Evolutionary conservation across 2,329 filamentous ascomycete genomes (phyloP), one percentile per base, ranked within the genome.

Genomic region (Mariannaea sp.): DNA sequence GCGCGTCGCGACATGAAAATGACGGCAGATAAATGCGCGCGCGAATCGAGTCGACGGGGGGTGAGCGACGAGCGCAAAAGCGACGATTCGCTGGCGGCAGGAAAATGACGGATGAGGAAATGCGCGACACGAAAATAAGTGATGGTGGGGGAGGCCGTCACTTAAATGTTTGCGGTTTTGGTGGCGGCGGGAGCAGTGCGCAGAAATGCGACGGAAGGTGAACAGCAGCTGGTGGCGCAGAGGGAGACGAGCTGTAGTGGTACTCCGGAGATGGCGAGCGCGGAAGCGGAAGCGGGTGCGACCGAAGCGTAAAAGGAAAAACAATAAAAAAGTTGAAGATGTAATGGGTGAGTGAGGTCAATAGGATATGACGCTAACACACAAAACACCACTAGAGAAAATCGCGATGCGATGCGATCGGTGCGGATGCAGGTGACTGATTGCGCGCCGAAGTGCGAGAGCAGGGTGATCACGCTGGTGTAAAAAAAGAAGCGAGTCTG

Each of bases 1-100:
- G 58, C 59, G 60, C 56, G 64, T 60, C 60, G 71, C 70, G 67
- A 73, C 74, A 76, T 74, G 58, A 72, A 75, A 61, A 57, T 58
- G 51, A 40, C 47, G 22, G 42, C 29, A 20, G 44, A 20, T 45
- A 33, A 39, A 60, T 41, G 49, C 42, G 53, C 52, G 53, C 45
- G 33, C 29, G 39, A 36, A 43, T 29, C 39, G 26, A 30, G 35
- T 36, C 46, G 41, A 26, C 40, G 38, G 29, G 42, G 22, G 17
- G 20, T 44, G 43, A 35, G 49, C 43, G 44, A 44, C 49, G 26
- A 45, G 22, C 12, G 43, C 47, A 24, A 47, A 24, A 12, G 36
- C 12, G 46, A 52, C 49, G 49, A 48, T 35, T 40, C 43, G 44
- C 30, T 41, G 53, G 56, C 45, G 53, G 58, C 51, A 39, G 39